Evolutionary conservation across 768 basidiomycete species (phyloP).

Genomic region (Mycena kentingensis): DNA sequence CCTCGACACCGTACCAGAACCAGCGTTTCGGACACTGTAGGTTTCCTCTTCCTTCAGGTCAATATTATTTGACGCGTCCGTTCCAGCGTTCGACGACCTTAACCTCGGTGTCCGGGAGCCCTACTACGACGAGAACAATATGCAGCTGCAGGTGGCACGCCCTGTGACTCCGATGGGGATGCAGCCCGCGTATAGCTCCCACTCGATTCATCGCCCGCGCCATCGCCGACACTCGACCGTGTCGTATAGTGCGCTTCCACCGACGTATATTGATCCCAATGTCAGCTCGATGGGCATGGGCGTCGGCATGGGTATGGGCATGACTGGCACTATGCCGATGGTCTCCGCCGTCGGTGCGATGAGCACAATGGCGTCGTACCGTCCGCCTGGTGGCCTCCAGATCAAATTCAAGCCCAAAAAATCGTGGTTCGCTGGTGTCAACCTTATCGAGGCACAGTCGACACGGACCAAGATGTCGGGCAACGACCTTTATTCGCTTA

Average conservation of each 20-base stretch:
- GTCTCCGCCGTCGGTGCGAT: no score
- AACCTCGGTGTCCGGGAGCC: constrained; percentile 43
- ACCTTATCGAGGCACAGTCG: constrained; percentile 66
- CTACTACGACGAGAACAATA: constrained; percentile 48
- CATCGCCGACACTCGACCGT: constrained; percentile 55
- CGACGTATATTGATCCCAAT: constrained; percentile 39
- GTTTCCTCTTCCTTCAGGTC: constrained; percentile 3
- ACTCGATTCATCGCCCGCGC: constrained; percentile 29
- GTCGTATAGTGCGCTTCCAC: constrained; percentile 42
- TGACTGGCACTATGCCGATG: no score
- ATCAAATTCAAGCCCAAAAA: constrained; percentile 79
- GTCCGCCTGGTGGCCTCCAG: constrained; percentile 49
- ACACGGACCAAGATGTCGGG: constrained; percentile 60
- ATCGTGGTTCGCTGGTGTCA: constrained; percentile 62
- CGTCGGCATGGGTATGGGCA: no score
- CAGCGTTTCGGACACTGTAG: background rate
- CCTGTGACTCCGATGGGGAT: constrained; percentile 38
- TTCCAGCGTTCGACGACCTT: constrained; percentile 55
- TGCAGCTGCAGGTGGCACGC: constrained; percentile 38
- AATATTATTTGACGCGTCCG: no score
- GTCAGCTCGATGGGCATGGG: no score
- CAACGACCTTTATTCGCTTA: constrained; percentile 60
- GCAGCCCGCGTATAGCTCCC: constrained; percentile 28
- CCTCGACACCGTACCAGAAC: background rate
- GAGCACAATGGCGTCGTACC: no score